These are phyloP conservation scores for Cyclaneusma minus DNA, from an alignment of 2,329 filamentous ascomycete genomes.

Conservation along the genomic window DNA sequence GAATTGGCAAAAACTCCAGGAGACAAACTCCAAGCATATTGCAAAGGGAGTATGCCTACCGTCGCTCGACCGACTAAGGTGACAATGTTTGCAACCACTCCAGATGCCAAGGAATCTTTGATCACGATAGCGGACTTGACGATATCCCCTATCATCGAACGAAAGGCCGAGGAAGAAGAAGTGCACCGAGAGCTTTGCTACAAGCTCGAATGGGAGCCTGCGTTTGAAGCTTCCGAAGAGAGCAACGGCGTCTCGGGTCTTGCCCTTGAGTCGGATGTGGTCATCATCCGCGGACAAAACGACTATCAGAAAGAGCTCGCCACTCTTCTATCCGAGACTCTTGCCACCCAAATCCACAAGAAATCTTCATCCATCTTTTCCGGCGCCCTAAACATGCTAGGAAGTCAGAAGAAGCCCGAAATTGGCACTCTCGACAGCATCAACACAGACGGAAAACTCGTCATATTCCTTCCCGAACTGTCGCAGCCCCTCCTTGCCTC, in stretches of 20 bases:
- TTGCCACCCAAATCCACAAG: constrained; percentile 16
- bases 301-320: constrained; percentile 18
- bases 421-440: constrained; percentile 16
- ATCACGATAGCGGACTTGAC: constrained; percentile 21
- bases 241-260: too few relatives aligned
- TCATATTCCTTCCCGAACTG: constrained; percentile 30
- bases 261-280: too few relatives aligned
- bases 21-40: constrained; percentile 20
- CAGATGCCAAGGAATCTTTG: constrained; percentile 17
- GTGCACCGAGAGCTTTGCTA: too few relatives aligned
- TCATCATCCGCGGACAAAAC: constrained; percentile 21
- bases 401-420: constrained; percentile 20
- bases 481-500: constrained; percentile 17
- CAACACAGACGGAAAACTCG: constrained; percentile 10
- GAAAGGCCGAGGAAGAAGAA: too few relatives aligned
- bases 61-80: constrained; percentile 20
- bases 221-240: constrained; percentile 11
- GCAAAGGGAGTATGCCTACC: constrained; percentile 18
- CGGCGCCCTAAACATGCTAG: too few relatives aligned
- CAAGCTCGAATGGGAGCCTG: constrained; percentile 23
- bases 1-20: constrained; percentile 18
- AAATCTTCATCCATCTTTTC: too few relatives aligned
- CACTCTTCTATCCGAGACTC: constrained; percentile 17
- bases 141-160: constrained; percentile 26
- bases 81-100: constrained; percentile 20